Base-by-base conservation (phyloP, 2,329 filamentous ascomycete species). In the Didymella keratinophila region DNA sequence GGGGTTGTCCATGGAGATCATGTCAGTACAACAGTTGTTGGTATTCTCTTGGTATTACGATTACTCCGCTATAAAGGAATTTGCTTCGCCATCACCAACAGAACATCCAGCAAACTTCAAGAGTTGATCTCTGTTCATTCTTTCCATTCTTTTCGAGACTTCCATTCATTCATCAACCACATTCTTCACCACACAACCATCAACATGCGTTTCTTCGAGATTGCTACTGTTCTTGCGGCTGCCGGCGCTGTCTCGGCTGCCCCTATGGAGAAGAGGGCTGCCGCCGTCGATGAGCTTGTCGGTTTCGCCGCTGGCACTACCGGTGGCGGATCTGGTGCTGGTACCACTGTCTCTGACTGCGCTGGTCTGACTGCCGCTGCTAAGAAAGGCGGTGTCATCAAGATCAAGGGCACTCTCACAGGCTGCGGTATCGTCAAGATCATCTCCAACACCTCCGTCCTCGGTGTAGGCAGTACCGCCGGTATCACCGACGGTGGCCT, bases 291-390 rank as follows among this genome's bases (percentile, higher is more conserved):
- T 47, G 66, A 74, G 45, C 69, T 74, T 21, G 72, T 75, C 42
- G 82, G 82, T 27, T 84, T 80, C 65, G 81, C 78, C 52, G 81
- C 79, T 37, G 81, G 83, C 51, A 86, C 84, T 3, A 86, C 79
- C 5, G 85, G 84, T 52, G 84, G 85, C 51, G 75, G 79, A 23
- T 82, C 81, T n/a, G 84, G 84, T 47, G 77, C 81, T 2, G 84
- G 83, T 10, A 83, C 81, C 28, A 86, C 83, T 10, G 84, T 87
- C 52, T 81, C 81, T 20, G 80, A 78, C 6, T 81, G 85, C 34
- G 78, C 80, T 21, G 74, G 79, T 27, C 79, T 87, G 61, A 81
- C 79, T 4, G 73, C 79, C 1, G 84, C 84, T 3, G 83, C 83
- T 9, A 73, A 73, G 52, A 58, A 44, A 14, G 69, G 70, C 10